phyloP scores from a whole-genome alignment of 2,329 filamentous ascomycete species.

The Paecilomyces niveus region DNA sequence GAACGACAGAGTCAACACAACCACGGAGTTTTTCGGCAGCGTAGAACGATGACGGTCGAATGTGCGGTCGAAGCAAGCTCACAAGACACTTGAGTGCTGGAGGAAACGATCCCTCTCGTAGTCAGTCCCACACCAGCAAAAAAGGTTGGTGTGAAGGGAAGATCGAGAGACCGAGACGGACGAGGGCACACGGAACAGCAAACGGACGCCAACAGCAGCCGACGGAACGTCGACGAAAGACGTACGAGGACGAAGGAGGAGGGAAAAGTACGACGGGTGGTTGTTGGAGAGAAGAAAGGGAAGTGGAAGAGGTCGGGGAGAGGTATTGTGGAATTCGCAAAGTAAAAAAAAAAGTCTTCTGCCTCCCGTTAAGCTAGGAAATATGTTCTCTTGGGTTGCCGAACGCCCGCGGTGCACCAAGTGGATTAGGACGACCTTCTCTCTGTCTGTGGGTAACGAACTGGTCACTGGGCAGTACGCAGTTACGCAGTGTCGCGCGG shows the following conservation, averaged over 20 bases:
- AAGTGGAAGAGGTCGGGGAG: conserved; percentile 10
- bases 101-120: neutral
- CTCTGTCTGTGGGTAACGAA: conserved; percentile 18
- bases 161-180: neutral
- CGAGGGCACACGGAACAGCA: conserved; percentile 1
- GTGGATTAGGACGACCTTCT: conserved; percentile 14
- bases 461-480: neutral
- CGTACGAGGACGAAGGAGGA: conserved; percentile 8
- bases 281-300: conserved; percentile 10
- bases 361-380: conserved; percentile 1
- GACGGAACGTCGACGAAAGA: conserved; percentile 10
- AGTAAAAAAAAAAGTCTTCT: conserved; percentile 11
- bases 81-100: neutral
- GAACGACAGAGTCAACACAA: neutral
- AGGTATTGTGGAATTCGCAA: conserved; percentile 10
- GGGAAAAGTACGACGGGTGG: conserved; percentile 12
- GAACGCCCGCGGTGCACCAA: conserved; percentile 11
- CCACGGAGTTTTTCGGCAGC: conserved; percentile 5
- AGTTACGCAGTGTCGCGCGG: neutral
- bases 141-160: neutral
- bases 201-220: conserved; percentile 13
- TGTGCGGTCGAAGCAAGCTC: neutral
- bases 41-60: conserved; percentile 11
- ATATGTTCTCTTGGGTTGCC: conserved; percentile 10
- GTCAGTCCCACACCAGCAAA: neutral